Conservation (phyloP, 148 eudicot genomes). For the Chenopodium quinoa region DNA sequence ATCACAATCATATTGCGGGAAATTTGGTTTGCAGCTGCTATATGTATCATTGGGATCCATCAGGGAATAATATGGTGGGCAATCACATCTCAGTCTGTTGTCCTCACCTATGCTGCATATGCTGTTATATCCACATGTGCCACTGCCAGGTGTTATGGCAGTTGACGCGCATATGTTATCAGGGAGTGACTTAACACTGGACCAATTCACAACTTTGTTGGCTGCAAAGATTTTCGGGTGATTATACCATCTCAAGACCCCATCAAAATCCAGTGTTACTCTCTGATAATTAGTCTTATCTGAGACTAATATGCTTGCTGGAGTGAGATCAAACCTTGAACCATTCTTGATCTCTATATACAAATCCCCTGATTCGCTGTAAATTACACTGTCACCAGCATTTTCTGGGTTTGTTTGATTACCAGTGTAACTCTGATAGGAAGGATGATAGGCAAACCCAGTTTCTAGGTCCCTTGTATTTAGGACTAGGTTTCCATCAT, state of each 20-base stretch:
- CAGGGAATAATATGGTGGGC: constrained; percentile 41
- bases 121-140: constrained; percentile 63
- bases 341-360: constrained; percentile 31
- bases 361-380: constrained; percentile 32
- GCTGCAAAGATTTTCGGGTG: constrained; percentile 27
- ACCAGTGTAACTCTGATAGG: not conserved
- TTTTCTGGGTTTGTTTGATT: constrained; percentile 6
- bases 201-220: constrained; percentile 26
- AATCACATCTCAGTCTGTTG: constrained; percentile 40
- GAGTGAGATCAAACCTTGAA: constrained; percentile 17
- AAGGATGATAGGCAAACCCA: constrained; percentile 4
- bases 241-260: constrained; percentile 44
- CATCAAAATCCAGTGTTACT: constrained; percentile 44
- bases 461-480: constrained; percentile 7
- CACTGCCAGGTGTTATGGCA: constrained; percentile 21
- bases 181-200: constrained; percentile 22
- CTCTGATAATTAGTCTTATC: constrained; percentile 37
- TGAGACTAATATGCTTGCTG: not conserved
- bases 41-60: constrained; percentile 42
- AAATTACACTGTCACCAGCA: constrained; percentile 26
- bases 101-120: constrained; percentile 36
- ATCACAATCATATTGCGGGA: constrained; percentile 23
- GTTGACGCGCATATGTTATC: constrained; percentile 40
- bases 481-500: constrained; percentile 28
- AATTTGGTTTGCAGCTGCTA: constrained; percentile 47